A percentile compares a stretch with the other conserved stretches of the same genome.
These are phyloP conservation scores for Haplographium delicatum DNA, from an alignment of 495 filamentous ascomycete species.

Conservation along the genomic window DNA sequence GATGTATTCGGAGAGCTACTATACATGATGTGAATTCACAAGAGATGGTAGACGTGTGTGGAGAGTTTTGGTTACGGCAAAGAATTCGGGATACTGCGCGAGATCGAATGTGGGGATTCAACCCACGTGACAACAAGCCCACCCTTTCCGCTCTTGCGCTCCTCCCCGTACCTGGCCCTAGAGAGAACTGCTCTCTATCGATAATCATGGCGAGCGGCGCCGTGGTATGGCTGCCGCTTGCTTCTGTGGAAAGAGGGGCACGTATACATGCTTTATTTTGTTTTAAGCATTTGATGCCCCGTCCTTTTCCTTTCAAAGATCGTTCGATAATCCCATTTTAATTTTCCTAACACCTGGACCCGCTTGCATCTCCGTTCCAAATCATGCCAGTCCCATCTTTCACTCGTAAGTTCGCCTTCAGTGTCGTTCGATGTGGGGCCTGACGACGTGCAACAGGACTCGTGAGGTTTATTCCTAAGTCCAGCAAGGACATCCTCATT, in stretches of 20 bases:
- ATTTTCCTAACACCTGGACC: no score
- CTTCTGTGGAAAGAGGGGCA: no score
- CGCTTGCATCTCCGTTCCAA: no score
- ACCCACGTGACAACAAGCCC: not conserved
- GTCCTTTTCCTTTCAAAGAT: not conserved
- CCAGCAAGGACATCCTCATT: slow-evolving; percentile 45
- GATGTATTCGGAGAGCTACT: no score
- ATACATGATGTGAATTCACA: no score
- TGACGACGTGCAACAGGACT: slow-evolving; percentile 36
- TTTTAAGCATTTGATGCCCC: not conserved
- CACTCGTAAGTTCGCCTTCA: slow-evolving; percentile 5
- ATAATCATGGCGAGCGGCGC: no score
- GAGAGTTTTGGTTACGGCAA: slow-evolving; percentile 10
- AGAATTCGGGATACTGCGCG: slow-evolving; percentile 1
- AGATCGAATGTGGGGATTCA: slow-evolving; percentile 4
- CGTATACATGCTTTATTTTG: no score
- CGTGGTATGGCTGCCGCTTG: no score
- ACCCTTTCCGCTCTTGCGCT: not conserved
- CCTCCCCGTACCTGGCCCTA: not conserved
- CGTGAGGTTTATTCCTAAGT: slow-evolving; percentile 54
- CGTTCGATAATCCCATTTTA: not conserved
- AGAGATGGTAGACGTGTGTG: slow-evolving; percentile 8
- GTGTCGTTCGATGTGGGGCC: not conserved
- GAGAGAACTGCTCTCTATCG: no score
- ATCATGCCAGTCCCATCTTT: slow-evolving; percentile 19